Base-by-base conservation (phyloP, 2,329 filamentous ascomycete species). In the Nothomitra cinnamomea region DNA sequence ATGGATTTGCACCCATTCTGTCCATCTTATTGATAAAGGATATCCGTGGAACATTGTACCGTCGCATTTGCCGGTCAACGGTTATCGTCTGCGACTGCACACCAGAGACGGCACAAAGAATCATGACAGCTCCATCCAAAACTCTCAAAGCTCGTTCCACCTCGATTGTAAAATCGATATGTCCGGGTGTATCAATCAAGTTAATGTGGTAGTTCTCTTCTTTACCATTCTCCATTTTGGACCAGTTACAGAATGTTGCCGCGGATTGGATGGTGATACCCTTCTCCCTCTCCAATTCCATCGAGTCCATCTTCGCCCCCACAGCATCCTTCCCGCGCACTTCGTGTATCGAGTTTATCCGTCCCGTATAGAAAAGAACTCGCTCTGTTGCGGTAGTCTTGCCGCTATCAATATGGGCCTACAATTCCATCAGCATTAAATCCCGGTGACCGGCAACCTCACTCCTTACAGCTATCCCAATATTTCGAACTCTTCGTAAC, bases 21-120 rank as follows among this genome's bases (percentile, higher is more conserved):
- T 98, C 92, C 90, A 98, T 96, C 77, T 98, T 98, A 75, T 98
- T 98, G 66, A 98, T 81, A 64, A 98, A 98, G 53, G 86, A 94
- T 67, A 98, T 82, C 61, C 92, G 79, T 57, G 92, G 92, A 58
- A 98, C 83, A 65, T 96, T 90, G 75, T 98, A 98, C 61, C 92
- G 82, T 73, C 88, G 87, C 92, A 98, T 98, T 73, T 98, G 92
- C 61, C 92, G 80, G 68, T 98, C 89, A 58, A 98, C 92, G 1
- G 92, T 98, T 62, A 95, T 95, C 19, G 92, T 98, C 71, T 98
- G 92, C 65, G 84, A 90, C 71, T 98, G 92, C 35, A 98, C 92
- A 65, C 92, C 92, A 63, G 87, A 94, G 57, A 96, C 92, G 57
- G 92, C 92, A 66, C 92, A 98, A 54, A 98, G 76, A 68, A 98